Conservation (phyloP, 805 yeast genomes). For the Blastobotrys muscicola region DNA sequence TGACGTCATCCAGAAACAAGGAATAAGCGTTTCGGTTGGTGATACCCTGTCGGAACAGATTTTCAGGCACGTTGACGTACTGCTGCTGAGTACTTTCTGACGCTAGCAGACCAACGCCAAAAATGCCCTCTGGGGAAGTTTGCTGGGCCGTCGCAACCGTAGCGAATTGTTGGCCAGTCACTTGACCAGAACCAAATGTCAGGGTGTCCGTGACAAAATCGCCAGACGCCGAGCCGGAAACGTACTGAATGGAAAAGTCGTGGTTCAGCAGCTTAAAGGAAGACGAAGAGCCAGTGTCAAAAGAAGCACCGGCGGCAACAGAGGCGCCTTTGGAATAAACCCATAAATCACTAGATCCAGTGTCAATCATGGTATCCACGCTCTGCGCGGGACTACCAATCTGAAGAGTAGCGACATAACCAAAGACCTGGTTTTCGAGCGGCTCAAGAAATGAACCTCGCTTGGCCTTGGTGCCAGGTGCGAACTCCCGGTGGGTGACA, state of each 20-base stretch:
- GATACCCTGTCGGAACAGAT: constrained; percentile 29
- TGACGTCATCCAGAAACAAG: constrained; percentile 29
- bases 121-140: constrained; percentile 1
- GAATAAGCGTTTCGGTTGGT: constrained; percentile 35
- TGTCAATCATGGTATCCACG: constrained; percentile 48
- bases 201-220: constrained; percentile 52
- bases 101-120: constrained; percentile 3
- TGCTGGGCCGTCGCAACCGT: constrained; percentile 38
- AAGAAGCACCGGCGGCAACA: neutral
- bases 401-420: neutral
- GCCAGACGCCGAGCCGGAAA: constrained; percentile 36
- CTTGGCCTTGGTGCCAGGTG: too few species aligned
- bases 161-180: constrained; percentile 22
- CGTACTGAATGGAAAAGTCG: constrained; percentile 16
- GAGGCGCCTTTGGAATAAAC: constrained; percentile 23
- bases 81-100: constrained; percentile 5
- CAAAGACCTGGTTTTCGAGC: neutral
- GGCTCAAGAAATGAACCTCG: too few species aligned
- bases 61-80: constrained; percentile 26
- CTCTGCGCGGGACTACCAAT: constrained; percentile 49
- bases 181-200: constrained; percentile 35
- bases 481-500: too few species aligned
- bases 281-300: constrained; percentile 8
- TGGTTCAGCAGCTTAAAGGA: constrained; percentile 13
- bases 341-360: constrained; percentile 64